Percentiles rank a stretch among this genome's conserved stretches.
These are phyloP conservation scores for Xylaria hypoxylon DNA, from an alignment of 2,329 filamentous ascomycete species.

Conservation along the genomic window DNA sequence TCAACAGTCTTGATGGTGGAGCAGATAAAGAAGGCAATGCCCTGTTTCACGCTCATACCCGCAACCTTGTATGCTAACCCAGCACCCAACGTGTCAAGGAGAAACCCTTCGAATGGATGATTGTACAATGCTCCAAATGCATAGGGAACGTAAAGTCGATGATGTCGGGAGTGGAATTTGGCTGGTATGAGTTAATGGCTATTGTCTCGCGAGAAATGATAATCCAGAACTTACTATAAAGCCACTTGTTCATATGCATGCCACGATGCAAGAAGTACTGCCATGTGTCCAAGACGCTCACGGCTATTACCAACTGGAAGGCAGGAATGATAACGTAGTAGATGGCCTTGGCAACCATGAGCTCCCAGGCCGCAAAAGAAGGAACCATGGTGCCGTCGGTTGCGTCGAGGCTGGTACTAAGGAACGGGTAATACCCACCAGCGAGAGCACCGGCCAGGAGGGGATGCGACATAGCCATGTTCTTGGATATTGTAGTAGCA, in stretches of 20 bases:
- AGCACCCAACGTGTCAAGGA: conserved; percentile 90
- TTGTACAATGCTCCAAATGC: conserved; percentile 98
- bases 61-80: conserved; percentile 84
- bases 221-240: conserved; percentile 82
- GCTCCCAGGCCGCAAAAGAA: conserved; percentile 86
- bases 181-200: conserved; percentile 60
- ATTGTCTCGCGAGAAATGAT: conserved; percentile 64
- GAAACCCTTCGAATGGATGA: conserved; percentile 92
- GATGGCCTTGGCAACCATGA: conserved; percentile 77
- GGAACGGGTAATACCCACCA: conserved; percentile 83
- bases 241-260: conserved; percentile 98
- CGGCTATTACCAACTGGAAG: conserved; percentile 80
- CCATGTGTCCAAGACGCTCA: conserved; percentile 91
- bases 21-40: conserved; percentile 88
- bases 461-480: conserved; percentile 76
- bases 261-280: conserved; percentile 96
- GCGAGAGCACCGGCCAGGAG: conserved; percentile 79
- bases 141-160: conserved; percentile 97
- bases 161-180: conserved; percentile 93
- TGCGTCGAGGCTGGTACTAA: conserved; percentile 69
- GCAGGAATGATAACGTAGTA: conserved; percentile 83
- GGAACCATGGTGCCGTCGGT: conserved; percentile 67
- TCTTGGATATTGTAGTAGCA: conserved; percentile 78
- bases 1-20: conserved; percentile 97
- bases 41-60: conserved; percentile 85